Evolutionary conservation across 2,329 filamentous ascomycete species (phyloP).

Genomic region (Chlorencoelia australis): DNA sequence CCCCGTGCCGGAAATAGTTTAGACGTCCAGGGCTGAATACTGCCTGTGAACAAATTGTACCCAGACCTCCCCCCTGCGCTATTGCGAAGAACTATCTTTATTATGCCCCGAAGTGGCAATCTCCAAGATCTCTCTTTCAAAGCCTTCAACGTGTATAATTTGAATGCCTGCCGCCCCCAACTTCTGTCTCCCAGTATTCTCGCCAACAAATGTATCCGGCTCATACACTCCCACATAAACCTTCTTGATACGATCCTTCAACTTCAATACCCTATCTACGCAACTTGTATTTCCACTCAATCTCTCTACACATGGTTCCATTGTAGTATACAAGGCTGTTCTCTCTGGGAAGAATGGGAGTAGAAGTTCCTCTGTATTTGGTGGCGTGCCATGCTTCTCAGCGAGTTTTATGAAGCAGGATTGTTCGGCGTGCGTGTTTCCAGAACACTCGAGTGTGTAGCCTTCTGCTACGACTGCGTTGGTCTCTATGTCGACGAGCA

Average conservation of each 20-base stretch:
- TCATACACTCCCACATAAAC: conserved; percentile 86
- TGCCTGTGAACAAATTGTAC: no score
- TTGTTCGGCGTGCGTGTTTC: conserved; percentile 96
- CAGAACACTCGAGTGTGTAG: conserved; percentile 81
- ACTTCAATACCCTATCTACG: conserved; percentile 64
- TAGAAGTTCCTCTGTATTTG: conserved; percentile 49
- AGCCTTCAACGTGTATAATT: conserved; percentile 60
- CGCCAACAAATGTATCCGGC: conserved; percentile 78
- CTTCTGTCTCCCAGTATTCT: conserved; percentile 64
- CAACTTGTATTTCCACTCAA: conserved; percentile 69
- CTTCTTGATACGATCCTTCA: conserved; percentile 46
- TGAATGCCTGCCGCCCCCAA: conserved; percentile 64
- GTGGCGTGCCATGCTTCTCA: conserved; percentile 33
- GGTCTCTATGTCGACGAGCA: conserved; percentile 55
- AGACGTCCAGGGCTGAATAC: no score
- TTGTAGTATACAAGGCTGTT: conserved; percentile 73
- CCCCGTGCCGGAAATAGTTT: no score
- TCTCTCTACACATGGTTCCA: conserved; percentile 73
- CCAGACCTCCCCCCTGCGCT: no score
- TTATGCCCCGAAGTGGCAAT: conserved; percentile 79
- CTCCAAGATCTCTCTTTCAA: conserved; percentile 71
- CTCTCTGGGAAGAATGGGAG: conserved; percentile 40
- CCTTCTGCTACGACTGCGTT: conserved; percentile 64
- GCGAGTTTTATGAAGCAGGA: conserved; percentile 73
- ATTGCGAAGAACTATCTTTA: no score